Base-by-base conservation (phyloP, 2,329 filamentous ascomycete genomes). In the Aspergillus tanneri region DNA sequence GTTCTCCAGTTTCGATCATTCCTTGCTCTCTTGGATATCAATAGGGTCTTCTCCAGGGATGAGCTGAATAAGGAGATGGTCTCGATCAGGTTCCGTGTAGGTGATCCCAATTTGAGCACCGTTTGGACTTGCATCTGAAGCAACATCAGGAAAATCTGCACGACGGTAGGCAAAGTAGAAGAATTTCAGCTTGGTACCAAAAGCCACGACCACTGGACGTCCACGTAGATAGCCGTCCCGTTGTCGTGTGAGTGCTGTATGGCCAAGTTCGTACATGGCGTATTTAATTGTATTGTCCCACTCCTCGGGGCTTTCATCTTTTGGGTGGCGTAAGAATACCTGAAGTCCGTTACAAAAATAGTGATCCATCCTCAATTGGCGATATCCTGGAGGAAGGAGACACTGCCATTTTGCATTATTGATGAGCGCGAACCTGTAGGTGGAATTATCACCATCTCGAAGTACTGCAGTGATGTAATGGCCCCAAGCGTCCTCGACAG, bases 141-240 rank as follows among this genome's bases (percentile, higher is more conserved):
- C 21, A n/a, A 37, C 5, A 2, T 22, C 9, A n/a, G 48, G 44
- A 5, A 37, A 22, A 2, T 28, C 34, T 3, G 16, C 25, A 10
- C 38, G 14, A 16, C 42, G 34, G 21, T 50, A 34, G 19, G 52
- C 45, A 16, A 56, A 59, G 25, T 55, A 59, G 21, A 55, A 58
- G 6, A 59, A 21, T 18, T 48, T 54, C 35, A 48, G 21, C 2
- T 28, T 50, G 9, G 47, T 46, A 2, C 35, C 23, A 28, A 59
- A 59, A 5, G 46, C 55, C 24, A 59, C 37, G 16, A 59, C 32
- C 1, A 50, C 38, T 1, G 53, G 51, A 18, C 25, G 37, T 18
- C 50, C 55, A 18, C 22, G 28, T 6, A 44, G 4, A 22, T 37
- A 23, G 5, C 22, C 21, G 18, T 10, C 9, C 7, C 18, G 10